A percentile compares a stretch with the other conserved stretches of the same genome.
Conservation (phyloP, 768 basidiomycete species). For the Tephrocybe rancida region DNA sequence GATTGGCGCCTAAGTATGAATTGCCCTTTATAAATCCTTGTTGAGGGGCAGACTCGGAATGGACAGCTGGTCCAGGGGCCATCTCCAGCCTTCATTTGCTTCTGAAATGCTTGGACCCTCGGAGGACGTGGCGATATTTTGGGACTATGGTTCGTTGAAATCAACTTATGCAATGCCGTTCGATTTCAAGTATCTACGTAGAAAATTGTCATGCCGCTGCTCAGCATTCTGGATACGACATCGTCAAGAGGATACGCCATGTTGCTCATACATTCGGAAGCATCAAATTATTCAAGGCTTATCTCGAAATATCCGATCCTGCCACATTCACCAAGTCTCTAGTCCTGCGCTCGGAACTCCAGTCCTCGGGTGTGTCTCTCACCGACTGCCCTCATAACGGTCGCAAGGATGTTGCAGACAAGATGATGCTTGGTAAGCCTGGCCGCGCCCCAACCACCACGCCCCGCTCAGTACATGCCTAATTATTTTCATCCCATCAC, state of each 20-base stretch:
- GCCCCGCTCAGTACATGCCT: too few relatives aligned
- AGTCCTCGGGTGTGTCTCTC: slow-evolving; percentile 49
- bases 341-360: slow-evolving; percentile 45
- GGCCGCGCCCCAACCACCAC: not conserved
- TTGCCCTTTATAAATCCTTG: not conserved
- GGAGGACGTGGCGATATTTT: slow-evolving; percentile 45
- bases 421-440: slow-evolving; percentile 49
- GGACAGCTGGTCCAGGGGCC: not conserved
- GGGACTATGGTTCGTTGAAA: slow-evolving; percentile 36
- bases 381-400: slow-evolving; percentile 38
- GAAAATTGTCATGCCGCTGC: slow-evolving; percentile 47
- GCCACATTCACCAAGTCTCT: slow-evolving; percentile 32
- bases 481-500: not conserved
- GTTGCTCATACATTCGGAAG: slow-evolving; percentile 52
- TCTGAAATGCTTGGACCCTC: slow-evolving; percentile 9
- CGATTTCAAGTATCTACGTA: slow-evolving; percentile 14
- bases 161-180: not conserved
- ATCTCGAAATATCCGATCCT: slow-evolving; percentile 46
- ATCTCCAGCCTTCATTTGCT: not conserved
- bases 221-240: slow-evolving; percentile 41
- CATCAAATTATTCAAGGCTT: slow-evolving; percentile 57
- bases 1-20: not conserved
- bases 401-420: slow-evolving; percentile 45
- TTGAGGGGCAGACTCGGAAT: not conserved
- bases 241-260: slow-evolving; percentile 47